phyloP scores from a whole-genome alignment of 495 filamentous ascomycete species.

The Baudoinia panamericana region DNA sequence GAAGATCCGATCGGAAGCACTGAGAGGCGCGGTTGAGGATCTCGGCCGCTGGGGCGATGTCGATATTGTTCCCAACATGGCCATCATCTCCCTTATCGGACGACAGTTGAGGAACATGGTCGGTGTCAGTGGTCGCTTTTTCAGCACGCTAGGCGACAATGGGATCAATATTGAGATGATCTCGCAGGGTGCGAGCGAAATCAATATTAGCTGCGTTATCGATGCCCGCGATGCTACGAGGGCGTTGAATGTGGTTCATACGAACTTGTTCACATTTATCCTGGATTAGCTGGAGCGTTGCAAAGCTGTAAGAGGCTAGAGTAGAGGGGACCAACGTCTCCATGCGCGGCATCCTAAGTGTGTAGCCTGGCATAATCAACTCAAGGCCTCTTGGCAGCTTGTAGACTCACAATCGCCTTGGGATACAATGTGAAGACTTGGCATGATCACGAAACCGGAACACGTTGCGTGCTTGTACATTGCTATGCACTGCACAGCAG shows the following conservation, averaged over 20 bases:
- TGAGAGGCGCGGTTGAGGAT: constrained; percentile 38
- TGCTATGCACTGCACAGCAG: too few relatives aligned
- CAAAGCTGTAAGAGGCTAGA: too few relatives aligned
- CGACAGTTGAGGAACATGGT: constrained; percentile 91
- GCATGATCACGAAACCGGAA: too few relatives aligned
- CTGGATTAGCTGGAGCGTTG: constrained; percentile 24
- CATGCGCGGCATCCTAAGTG: too few relatives aligned
- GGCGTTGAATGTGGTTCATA: constrained; percentile 90
- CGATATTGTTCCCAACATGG: constrained; percentile 73
- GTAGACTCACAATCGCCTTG: too few relatives aligned
- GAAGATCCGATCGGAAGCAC: constrained; percentile 31
- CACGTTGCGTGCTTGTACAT: too few relatives aligned
- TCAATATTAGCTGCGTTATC: constrained; percentile 97
- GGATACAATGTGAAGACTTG: too few relatives aligned
- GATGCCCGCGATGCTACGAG: constrained; percentile 78
- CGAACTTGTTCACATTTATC: constrained; percentile 64
- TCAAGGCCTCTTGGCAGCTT: too few relatives aligned
- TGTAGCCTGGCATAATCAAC: too few relatives aligned
- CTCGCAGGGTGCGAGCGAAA: constrained; percentile 90
- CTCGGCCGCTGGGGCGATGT: constrained; percentile 68
- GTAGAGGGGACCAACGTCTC: too few relatives aligned
- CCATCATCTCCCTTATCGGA: constrained; percentile 82
- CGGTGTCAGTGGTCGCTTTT: constrained; percentile 67
- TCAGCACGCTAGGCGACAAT: constrained; percentile 63
- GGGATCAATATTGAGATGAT: constrained; percentile 97